Evolutionary conservation across 352 stramenopile genomes (phyloP).

Genomic region (Phytophthora boehmeriae): DNA sequence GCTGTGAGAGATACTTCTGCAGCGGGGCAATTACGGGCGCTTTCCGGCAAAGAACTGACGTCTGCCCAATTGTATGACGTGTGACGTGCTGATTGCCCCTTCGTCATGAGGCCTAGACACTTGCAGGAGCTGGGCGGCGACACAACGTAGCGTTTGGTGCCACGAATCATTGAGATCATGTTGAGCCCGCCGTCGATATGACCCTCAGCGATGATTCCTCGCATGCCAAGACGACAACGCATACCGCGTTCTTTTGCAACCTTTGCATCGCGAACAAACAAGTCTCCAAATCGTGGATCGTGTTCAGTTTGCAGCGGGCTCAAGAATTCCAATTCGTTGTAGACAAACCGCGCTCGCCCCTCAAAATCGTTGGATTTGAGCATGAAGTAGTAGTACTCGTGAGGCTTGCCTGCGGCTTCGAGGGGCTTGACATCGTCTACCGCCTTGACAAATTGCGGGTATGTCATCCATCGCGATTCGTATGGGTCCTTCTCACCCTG

Average conservation of each 20-base stretch:
- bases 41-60: constrained; percentile 30
- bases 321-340: constrained; percentile 93
- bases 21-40: constrained; percentile 53
- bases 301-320: constrained; percentile 83
- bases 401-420: constrained; percentile 11
- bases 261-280: constrained; percentile 55
- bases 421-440: constrained; percentile 31
- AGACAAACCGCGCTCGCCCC: constrained; percentile 52
- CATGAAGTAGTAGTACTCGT: constrained; percentile 68
- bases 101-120: constrained; percentile 77
- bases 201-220: constrained; percentile 91
- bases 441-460: constrained; percentile 55
- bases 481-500: constrained; percentile 47
- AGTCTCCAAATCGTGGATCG: constrained; percentile 45
- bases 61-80: constrained; percentile 93
- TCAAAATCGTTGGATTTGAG: constrained; percentile 57
- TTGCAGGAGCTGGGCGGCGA: constrained; percentile 88
- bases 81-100: constrained; percentile 87
- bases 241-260: constrained; percentile 49
- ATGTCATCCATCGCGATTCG: constrained; percentile 60
- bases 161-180: constrained; percentile 92
- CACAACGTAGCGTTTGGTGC: constrained; percentile 93
- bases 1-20: constrained; percentile 92
- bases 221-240: constrained; percentile 92
- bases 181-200: constrained; percentile 95